A percentile compares a stretch with the other conserved stretches of the same genome.
phyloP scores from a whole-genome alignment of 768 basidiomycete species.

The Asterophora parasitica region DNA sequence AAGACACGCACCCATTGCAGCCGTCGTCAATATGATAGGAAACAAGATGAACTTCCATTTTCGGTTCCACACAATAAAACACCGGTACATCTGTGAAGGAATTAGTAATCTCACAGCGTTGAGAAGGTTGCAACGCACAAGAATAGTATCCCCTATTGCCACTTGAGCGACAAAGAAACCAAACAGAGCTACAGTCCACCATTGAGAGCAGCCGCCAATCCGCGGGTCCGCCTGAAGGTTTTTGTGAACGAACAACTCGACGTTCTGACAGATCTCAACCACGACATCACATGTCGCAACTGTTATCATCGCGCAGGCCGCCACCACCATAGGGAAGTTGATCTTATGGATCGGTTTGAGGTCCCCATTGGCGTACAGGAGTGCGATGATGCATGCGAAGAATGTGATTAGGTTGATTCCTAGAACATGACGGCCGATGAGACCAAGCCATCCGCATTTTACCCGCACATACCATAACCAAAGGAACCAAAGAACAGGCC shows the following conservation, averaged over 20 bases:
- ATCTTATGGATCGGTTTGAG: not conserved
- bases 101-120: too few species aligned
- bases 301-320: not conserved
- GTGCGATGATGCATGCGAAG: not conserved
- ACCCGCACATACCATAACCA: too few species aligned
- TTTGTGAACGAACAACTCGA: not conserved
- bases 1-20: not conserved
- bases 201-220: not conserved
- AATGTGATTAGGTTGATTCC: slow-evolving; percentile 1
- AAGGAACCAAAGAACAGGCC: too few species aligned
- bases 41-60: not conserved
- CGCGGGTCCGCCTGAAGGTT: not conserved
- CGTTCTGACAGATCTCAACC: not conserved
- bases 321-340: not conserved
- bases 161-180: slow-evolving; percentile 1
- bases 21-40: not conserved
- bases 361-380: not conserved
- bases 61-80: slow-evolving; percentile 4
- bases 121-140: not conserved
- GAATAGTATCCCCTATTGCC: not conserved
- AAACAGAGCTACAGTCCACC: slow-evolving; percentile 1
- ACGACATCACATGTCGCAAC: not conserved
- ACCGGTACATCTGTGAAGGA: slow-evolving; percentile 5
- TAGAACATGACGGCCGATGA: not conserved
- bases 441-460: too few species aligned